Evolutionary conservation across 2,329 filamentous ascomycete genomes (phyloP).

Genomic region (Elsinoe necatrix): DNA sequence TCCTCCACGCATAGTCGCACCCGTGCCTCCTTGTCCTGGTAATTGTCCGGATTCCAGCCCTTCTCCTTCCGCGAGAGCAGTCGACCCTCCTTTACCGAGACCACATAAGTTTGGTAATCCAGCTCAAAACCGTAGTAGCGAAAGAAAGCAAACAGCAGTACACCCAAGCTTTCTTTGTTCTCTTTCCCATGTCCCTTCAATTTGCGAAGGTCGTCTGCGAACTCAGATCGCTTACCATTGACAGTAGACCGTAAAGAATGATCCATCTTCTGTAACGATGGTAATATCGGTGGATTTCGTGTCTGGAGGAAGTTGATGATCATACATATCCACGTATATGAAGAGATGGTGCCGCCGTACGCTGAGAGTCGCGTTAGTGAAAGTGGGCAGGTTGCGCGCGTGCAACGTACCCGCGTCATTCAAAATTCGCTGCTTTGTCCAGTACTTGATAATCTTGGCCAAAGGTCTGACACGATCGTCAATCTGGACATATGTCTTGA

Average conservation of each 20-base stretch:
- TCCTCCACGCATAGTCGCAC: constrained; percentile 92
- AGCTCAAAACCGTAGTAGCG: constrained; percentile 90
- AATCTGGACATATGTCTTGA: constrained; percentile 90
- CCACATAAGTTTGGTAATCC: constrained; percentile 72
- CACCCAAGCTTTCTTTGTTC: constrained; percentile 75
- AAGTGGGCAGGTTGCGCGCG: background rate
- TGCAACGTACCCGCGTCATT: constrained; percentile 84
- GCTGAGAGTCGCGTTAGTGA: constrained; percentile 43
- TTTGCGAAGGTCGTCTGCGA: constrained; percentile 76
- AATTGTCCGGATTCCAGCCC: constrained; percentile 63
- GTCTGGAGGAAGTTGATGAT: constrained; percentile 94
- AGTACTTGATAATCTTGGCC: constrained; percentile 96
- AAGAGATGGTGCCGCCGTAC: constrained; percentile 88
- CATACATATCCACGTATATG: constrained; percentile 98
- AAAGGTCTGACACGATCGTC: constrained; percentile 84
- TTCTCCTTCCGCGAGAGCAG: constrained; percentile 76
- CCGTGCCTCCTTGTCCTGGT: constrained; percentile 38
- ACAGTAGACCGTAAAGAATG: constrained; percentile 52
- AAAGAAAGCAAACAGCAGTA: constrained; percentile 93
- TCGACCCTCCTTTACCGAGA: constrained; percentile 77
- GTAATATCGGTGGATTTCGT: constrained; percentile 72
- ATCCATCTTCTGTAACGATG: constrained; percentile 68
- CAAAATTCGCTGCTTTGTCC: constrained; percentile 84
- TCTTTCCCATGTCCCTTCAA: constrained; percentile 64
- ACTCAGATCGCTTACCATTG: constrained; percentile 63